These are phyloP conservation scores for Suillus cothurnatus DNA, from an alignment of 768 basidiomycete genomes.

Conservation along the genomic window DNA sequence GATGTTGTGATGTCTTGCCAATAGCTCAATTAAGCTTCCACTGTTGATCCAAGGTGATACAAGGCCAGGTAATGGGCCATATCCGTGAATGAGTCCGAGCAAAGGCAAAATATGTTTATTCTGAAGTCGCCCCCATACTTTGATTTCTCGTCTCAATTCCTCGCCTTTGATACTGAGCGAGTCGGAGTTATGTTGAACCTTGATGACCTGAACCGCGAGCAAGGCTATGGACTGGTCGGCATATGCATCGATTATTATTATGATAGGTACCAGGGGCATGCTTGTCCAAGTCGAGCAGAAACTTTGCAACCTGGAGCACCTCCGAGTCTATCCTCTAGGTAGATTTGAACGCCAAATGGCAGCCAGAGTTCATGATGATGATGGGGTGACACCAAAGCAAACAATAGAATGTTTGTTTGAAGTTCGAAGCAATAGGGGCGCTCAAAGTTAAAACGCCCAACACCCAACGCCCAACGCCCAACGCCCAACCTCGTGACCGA, in stretches of 20 bases:
- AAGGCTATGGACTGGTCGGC: background rate
- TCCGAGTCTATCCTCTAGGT: too few species aligned
- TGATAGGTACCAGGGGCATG: background rate
- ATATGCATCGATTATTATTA: background rate
- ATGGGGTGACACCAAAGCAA: constrained; percentile 30
- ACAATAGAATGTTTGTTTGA: too few species aligned
- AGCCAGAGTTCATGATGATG: too few species aligned
- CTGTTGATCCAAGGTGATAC: constrained; percentile 46
- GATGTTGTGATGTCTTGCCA: constrained; percentile 38
- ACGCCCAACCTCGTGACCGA: too few species aligned
- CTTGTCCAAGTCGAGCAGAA: background rate
- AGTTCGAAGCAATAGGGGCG: too few species aligned
- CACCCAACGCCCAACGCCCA: too few species aligned
- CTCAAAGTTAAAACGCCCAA: too few species aligned
- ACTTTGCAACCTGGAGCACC: background rate
- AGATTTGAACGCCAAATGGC: too few species aligned
- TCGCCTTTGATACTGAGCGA: background rate
- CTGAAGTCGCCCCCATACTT: constrained; percentile 39
- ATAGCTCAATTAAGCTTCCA: constrained; percentile 40
- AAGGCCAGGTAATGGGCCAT: constrained; percentile 37
- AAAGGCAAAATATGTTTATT: constrained; percentile 42
- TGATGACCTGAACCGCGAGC: constrained; percentile 5
- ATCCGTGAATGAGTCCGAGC: constrained; percentile 37
- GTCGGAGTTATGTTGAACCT: background rate
- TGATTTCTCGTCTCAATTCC: constrained; percentile 38